Base-by-base conservation (phyloP, 2,329 filamentous ascomycete genomes). In the Aureobasidium sp. region DNA sequence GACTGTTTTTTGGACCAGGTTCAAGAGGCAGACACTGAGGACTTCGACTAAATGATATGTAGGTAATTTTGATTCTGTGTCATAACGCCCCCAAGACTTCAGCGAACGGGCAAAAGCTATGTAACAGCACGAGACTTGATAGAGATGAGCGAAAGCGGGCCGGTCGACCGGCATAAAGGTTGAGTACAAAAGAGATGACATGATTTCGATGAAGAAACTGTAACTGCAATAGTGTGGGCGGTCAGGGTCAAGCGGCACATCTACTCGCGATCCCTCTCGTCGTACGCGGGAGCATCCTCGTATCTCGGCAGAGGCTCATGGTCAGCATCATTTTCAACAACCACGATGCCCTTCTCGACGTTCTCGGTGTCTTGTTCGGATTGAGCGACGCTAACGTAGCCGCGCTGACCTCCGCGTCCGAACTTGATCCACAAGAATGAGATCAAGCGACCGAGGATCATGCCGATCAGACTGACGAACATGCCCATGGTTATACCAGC, bases 401-500 rank as follows among this genome's bases (percentile, higher is more conserved):
- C 70, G n/a, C 68, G 66, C 38, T 67, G 64, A 47, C 74, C 73
- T 51, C 79, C 76, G 57, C 82, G 80, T 67, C 76, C 74, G 63
- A 85, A 69, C 63, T 78, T 73, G 64, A 82, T 80, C 76, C 83
- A 83, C 27, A 85, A 53, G 61, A 81, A 83, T 55, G 86, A 79
- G 58, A 84, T 76, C 57, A 86, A 66, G 54, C 82, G 84, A 63
- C 85, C 86, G 42, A 87, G 71, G 61, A 85, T 74, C 80, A 90
- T 86, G 59, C 84, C 86, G 49, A 89, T 69, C 42, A 88, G 71
- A 72, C 86, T 87, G 64, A 86, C 84, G 31, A 79, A 78, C 59
- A 89, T 80, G 68, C 87, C 88, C 46, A 85, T 84, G 25, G 84
- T 79, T 64, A 90, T 79, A 61, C 88, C 88, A 64, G 89, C 79